Evolutionary conservation across 1,284 basidiomycete genomes (phyloP), one percentile per base, ranked within the genome.

Genomic region (Mrakiaceae sp.): DNA sequence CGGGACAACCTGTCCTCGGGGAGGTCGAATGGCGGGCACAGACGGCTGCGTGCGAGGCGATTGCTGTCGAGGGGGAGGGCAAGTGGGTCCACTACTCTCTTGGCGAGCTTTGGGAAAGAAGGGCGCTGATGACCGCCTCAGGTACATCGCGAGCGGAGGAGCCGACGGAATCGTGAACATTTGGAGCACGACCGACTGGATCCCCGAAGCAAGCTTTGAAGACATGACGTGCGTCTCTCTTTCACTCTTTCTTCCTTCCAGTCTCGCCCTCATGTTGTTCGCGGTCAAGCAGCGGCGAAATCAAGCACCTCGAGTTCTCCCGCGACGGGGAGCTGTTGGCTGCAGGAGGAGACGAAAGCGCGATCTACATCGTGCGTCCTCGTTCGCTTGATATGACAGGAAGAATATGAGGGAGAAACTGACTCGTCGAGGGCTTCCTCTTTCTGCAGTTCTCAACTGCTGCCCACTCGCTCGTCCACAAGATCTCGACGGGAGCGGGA

Each of bases 311-410:
- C n/a, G 87, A 85, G 71, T 89, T 88, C 78, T 88, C 86, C 5
- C 80, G 84, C 68, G 87, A 88, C 68, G 87, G 87, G 49, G 87
- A 89, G 77, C 88, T 85, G 71, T 73, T 88, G 43, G 87, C 87
- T 7, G 84, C 88, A 59, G 84, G 86, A 4, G 87, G 79, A 67
- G 78, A 81, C 5, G 86, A 85, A n/a, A 76, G 77, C 16, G 87
- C 87, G 68, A 84, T 89, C 65, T 87, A 88, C 67, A 86, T 89
- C 59, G 87, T 88, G 68, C 65, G 81, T 71, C 9, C 56, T 11
- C 55, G 59, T 16, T 16, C 47, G 12, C 16, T 42, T 2, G 53
- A 66, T 54, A 57, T 5, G 1, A 4, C 10, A 39, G 3, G 10
- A 14, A 43, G 6, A 16, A 10, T 42, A 4, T 44, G 54, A 39